phyloP scores from a whole-genome alignment of 345 rosid genomes.

The Physaria fendleri region DNA sequence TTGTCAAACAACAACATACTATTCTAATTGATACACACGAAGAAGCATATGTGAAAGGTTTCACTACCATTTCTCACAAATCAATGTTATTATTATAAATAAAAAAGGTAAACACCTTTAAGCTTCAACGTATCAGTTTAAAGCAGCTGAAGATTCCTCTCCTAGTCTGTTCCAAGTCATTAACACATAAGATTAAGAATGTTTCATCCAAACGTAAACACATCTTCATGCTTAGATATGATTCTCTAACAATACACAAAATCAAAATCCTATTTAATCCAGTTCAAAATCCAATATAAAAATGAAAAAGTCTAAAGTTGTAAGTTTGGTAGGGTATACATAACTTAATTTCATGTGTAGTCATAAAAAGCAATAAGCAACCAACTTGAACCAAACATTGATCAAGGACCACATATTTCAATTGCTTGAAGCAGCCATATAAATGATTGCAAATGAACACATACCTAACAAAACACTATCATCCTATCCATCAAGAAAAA shows the following conservation, averaged over 20 bases:
- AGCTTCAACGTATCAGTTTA: conserved; percentile 75
- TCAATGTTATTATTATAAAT: background rate
- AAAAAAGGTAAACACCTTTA: conserved; percentile 24
- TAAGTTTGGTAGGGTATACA: conserved; percentile 8
- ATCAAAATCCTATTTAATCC: background rate
- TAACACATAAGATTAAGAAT: conserved; percentile 8
- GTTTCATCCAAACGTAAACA: background rate
- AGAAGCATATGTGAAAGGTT: conserved; percentile 6
- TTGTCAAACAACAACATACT: too few relatives aligned
- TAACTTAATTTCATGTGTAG: conserved; percentile 7
- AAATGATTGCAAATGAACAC: conserved; percentile 19
- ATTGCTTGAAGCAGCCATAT: conserved; percentile 9
- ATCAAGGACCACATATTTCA: conserved; percentile 25
- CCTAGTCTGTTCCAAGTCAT: conserved; percentile 45
- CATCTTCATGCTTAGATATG: background rate
- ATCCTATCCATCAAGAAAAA: background rate
- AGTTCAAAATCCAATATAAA: background rate
- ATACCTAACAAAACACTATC: background rate
- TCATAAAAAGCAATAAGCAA: conserved; percentile 10
- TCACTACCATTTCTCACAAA: conserved; percentile 16
- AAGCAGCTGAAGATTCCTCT: conserved; percentile 72
- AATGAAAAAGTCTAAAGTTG: background rate
- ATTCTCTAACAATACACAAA: conserved; percentile 1
- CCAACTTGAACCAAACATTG: conserved; percentile 15
- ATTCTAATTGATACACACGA: background rate